Evolutionary conservation across 176 grass and related monocot species (phyloP).

Genomic region (Thinopyrum elongatum): DNA sequence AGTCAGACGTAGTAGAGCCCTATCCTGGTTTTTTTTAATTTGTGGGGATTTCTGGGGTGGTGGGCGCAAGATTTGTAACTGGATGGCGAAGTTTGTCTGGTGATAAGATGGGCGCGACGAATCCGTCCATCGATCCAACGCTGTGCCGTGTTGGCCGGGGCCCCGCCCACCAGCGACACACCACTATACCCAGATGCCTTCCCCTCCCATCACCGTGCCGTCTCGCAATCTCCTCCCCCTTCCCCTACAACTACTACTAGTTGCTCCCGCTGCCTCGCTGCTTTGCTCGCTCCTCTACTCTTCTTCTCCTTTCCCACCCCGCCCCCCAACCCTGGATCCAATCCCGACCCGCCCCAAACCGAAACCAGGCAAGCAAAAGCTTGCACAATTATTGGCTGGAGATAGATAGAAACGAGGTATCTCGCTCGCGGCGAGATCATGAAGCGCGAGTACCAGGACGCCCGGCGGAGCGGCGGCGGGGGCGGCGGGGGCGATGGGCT

Average conservation of each 20-base stretch:
- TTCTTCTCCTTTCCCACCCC: background rate
- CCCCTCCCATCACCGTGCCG: slow-evolving; percentile 18
- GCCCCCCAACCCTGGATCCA: slow-evolving; percentile 42
- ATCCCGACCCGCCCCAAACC: slow-evolving; percentile 43
- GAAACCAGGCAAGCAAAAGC: slow-evolving; percentile 32
- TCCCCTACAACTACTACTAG: background rate
- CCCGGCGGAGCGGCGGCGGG: slow-evolving; percentile 31
- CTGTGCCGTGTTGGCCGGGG: slow-evolving; percentile 25
- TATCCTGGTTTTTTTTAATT: too few species aligned
- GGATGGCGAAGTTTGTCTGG: slow-evolving; percentile 44
- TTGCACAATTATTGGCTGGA: slow-evolving; percentile 22
- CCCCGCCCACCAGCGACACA: slow-evolving; percentile 1
- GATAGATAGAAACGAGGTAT: background rate
- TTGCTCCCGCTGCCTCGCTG: background rate
- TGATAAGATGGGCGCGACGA: slow-evolving; percentile 34
- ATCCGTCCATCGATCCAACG: slow-evolving; percentile 43
- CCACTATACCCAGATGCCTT: slow-evolving; percentile 45
- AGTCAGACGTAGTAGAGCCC: too few species aligned
- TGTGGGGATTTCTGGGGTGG: slow-evolving; percentile 28
- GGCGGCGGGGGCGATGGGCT: slow-evolving; percentile 15
- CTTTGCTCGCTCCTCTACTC: background rate
- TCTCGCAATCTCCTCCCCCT: background rate
- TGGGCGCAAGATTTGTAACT: slow-evolving; percentile 52
- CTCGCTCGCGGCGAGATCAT: slow-evolving; percentile 17
- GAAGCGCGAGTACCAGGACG: slow-evolving; percentile 85